phyloP scores from a whole-genome alignment of 306 rosid species.

The Malus sieversii region DNA sequence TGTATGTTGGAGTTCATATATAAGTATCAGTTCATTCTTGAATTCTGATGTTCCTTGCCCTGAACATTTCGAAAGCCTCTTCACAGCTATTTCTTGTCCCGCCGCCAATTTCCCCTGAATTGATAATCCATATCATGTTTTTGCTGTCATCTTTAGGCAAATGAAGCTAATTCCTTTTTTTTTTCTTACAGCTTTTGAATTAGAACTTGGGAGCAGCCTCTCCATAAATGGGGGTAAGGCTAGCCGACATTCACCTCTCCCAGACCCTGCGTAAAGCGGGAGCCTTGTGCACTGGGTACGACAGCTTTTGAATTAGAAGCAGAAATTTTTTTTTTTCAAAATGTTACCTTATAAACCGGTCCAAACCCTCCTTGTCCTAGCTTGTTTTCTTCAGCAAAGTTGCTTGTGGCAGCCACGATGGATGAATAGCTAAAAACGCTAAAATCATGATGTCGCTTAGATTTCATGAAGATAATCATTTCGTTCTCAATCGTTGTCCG shows the following conservation, averaged over 20 bases:
- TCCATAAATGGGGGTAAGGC: no score
- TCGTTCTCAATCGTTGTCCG: background rate
- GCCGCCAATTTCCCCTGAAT: background rate
- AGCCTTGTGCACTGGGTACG: no score
- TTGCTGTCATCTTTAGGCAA: background rate
- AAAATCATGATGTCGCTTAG: background rate
- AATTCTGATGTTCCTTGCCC: background rate
- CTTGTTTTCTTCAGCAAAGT: background rate
- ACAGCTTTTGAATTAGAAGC: no score
- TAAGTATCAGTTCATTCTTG: background rate
- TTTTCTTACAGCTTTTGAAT: no score
- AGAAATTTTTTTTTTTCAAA: no score
- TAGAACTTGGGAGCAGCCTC: no score
- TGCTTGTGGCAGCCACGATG: background rate
- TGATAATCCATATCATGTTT: background rate
- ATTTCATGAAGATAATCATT: background rate
- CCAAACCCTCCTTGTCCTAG: conserved; percentile 6
- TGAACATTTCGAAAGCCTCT: background rate
- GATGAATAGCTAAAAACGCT: conserved; percentile 4
- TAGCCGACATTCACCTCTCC: no score
- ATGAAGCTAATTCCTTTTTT: no score
- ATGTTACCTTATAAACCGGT: conserved; percentile 1
- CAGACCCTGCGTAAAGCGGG: no score
- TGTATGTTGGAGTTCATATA: no score
- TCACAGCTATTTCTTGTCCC: background rate